phyloP scores from a whole-genome alignment of 306 rosid genomes.

The Prunus campanulata region DNA sequence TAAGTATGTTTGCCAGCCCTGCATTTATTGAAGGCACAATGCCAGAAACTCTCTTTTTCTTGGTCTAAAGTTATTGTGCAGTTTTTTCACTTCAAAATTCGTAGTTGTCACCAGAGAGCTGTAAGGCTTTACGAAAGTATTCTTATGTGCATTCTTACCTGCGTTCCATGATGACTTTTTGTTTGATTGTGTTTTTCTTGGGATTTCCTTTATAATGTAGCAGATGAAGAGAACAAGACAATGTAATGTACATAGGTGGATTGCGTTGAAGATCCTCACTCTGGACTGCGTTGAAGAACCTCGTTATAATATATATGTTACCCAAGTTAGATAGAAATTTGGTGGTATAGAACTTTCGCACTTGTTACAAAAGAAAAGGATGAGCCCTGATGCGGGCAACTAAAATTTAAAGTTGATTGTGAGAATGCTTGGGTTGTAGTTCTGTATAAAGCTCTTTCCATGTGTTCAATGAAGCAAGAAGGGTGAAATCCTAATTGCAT shows the following conservation, averaged over 20 bases:
- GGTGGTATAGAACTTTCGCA: neutral
- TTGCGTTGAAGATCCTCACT: neutral
- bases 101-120: neutral
- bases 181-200: neutral
- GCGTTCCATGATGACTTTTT: neutral
- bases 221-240: constrained; percentile 7
- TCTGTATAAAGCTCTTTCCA: neutral
- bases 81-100: neutral
- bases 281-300: neutral
- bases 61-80: neutral
- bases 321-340: neutral
- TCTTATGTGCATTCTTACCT: neutral
- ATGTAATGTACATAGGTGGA: neutral
- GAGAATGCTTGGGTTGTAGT: neutral
- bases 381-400: neutral
- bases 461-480: constrained; percentile 1
- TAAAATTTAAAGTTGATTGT: neutral
- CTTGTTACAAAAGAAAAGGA: neutral
- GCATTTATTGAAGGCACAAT: neutral
- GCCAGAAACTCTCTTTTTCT: neutral
- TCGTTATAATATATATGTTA: neutral
- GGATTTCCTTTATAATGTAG: neutral
- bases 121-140: neutral
- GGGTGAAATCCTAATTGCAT: neutral
- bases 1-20: neutral